Evolutionary conservation across 306 rosid genomes (phyloP).

Genomic region (Glycine latifolia): DNA sequence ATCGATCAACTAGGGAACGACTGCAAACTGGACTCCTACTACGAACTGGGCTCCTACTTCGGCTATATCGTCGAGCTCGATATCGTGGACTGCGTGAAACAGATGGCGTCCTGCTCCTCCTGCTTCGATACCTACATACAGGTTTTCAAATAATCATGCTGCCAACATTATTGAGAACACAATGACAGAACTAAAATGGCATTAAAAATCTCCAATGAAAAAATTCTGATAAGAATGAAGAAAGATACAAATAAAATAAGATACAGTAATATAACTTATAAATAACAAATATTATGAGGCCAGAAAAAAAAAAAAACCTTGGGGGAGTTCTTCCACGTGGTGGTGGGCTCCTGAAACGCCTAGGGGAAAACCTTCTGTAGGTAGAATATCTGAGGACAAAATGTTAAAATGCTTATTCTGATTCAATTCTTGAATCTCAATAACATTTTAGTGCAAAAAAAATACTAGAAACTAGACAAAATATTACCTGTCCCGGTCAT

Average conservation of each 20-base stretch:
- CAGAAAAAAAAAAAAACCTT: slow-evolving; percentile 56
- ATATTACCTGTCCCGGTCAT: slow-evolving; percentile 67
- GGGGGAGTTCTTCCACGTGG: slow-evolving; percentile 84
- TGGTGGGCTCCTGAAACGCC: slow-evolving; percentile 91
- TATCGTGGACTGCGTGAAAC: slow-evolving; percentile 83
- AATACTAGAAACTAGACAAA: background rate
- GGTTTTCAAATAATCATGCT: slow-evolving; percentile 27
- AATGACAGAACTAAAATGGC: too few species aligned
- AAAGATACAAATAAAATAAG: background rate
- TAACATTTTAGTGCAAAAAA: background rate
- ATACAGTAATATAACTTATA: too few species aligned
- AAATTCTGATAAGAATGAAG: background rate
- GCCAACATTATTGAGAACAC: background rate
- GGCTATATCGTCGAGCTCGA: slow-evolving; percentile 68
- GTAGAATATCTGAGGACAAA: slow-evolving; percentile 64
- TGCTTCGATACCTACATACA: slow-evolving; percentile 69
- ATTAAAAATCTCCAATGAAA: background rate
- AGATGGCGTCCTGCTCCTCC: slow-evolving; percentile 87
- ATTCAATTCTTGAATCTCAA: background rate
- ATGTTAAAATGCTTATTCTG: slow-evolving; percentile 3
- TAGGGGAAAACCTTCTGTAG: slow-evolving; percentile 89
- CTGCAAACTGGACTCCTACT: slow-evolving; percentile 69
- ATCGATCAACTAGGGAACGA: slow-evolving; percentile 65
- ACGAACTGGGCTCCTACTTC: slow-evolving; percentile 65
- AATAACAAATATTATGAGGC: background rate